Evolutionary conservation across 129 eudicot species (phyloP).

Genomic region (Tagetes erecta): DNA sequence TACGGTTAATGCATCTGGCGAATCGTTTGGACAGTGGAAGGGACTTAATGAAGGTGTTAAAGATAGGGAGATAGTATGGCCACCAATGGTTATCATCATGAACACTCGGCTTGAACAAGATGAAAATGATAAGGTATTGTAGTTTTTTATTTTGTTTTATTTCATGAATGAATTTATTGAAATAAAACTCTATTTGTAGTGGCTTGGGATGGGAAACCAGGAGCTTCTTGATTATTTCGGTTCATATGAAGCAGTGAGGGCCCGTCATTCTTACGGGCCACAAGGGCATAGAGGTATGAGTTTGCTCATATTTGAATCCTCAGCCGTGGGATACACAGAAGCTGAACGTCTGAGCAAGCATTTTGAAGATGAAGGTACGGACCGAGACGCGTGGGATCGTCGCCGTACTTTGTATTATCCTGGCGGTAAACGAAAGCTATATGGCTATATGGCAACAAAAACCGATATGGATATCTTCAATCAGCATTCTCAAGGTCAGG

Average conservation of each 20-base stretch:
- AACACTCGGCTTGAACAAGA: slow-evolving; percentile 70
- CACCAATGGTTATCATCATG: slow-evolving; percentile 88
- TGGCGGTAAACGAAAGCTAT: slow-evolving; percentile 68
- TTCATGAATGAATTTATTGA: not conserved
- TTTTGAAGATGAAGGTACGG: slow-evolving; percentile 53
- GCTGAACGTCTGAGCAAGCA: slow-evolving; percentile 80
- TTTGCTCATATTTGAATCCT: slow-evolving; percentile 70
- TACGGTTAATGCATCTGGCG: slow-evolving; percentile 61
- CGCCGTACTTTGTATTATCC: slow-evolving; percentile 41
- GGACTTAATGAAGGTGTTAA: slow-evolving; percentile 44
- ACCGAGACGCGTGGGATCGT: slow-evolving; percentile 63
- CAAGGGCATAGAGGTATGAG: slow-evolving; percentile 89
- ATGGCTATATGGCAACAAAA: slow-evolving; percentile 71
- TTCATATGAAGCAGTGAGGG: slow-evolving; percentile 52
- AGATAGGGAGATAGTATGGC: slow-evolving; percentile 84
- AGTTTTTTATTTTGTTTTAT: not conserved
- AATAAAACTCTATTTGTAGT: slow-evolving; percentile 40
- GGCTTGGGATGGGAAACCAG: slow-evolving; percentile 90
- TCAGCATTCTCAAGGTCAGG: slow-evolving; percentile 58
- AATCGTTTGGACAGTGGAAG: slow-evolving; percentile 68
- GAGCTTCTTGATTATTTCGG: slow-evolving; percentile 74
- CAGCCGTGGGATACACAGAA: slow-evolving; percentile 68
- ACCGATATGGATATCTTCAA: slow-evolving; percentile 62
- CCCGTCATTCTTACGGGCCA: slow-evolving; percentile 83
- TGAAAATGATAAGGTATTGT: slow-evolving; percentile 63